Evolutionary conservation across 179 eudicot genomes (phyloP), one percentile per base, ranked within the genome.

Genomic region (Spinacia oleracea): DNA sequence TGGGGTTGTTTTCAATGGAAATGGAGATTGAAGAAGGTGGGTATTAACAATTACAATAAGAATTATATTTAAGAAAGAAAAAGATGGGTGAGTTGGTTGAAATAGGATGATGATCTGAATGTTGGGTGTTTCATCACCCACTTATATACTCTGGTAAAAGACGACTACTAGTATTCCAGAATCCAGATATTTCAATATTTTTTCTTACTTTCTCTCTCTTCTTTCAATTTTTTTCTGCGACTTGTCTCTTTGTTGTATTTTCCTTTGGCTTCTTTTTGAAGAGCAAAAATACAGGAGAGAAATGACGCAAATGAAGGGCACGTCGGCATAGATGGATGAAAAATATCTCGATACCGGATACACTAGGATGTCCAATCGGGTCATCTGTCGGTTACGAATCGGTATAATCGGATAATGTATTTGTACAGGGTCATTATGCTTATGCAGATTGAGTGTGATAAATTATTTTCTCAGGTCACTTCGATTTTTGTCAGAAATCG

Each of bases 41-140:
- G 11, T 48, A 12, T 12, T 15, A 48, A 15, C 4, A 48, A 48
- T 4, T 12, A 12, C 1, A 48, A 46, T 46, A 46, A 14, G 14
- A 46, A 10, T 60, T 1, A 50, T 20, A 15, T 15, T 27, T 16
- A 45, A 27, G 38, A 71, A 71, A 9, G 21, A 75, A 56, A 55
- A 18, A 55, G 51, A 51, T 42, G 45, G 31, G 2, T 73, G 9
- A 12, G 16, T 62, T 70, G 46, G 70, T 21, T 50, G 53, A 50
- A 58, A 64, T 12, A 73, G 11, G 11, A 0, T n/a, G 32, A 11
- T 16, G 62, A 70, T 27, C 15, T 72, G 72, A 46, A 45, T 75
- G 38, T 32, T 72, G 75, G 45, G 9, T 43, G 75, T 72, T 80
- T 63, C 68, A 74, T 58, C 62, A 80, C 43, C 74, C 62, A 66